Percentiles rank a stretch among this genome's conserved stretches.
phyloP scores from a whole-genome alignment of 371 early-diverging fungal genomes.

The Lichtheimia ramosa region DNA sequence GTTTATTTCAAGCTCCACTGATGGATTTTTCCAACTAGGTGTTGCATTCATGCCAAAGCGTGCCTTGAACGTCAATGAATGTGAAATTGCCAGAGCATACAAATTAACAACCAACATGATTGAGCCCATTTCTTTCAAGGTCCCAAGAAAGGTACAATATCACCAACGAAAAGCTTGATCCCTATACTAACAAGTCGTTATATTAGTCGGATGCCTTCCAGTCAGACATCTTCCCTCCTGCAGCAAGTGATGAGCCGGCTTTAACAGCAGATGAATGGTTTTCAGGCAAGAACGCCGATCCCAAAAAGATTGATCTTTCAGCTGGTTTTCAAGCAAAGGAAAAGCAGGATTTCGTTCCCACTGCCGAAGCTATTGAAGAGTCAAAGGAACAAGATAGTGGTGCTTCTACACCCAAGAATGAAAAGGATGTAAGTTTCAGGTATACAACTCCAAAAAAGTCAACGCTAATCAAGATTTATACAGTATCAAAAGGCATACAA shows the following conservation, averaged over 20 bases:
- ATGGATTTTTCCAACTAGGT: constrained; percentile 26
- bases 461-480: neutral
- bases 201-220: constrained; percentile 96
- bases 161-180: neutral
- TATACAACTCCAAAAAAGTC: too few relatives aligned
- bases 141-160: constrained; percentile 87
- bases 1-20: neutral
- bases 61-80: constrained; percentile 79
- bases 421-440: constrained; percentile 68
- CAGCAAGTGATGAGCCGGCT: constrained; percentile 80
- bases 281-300: constrained; percentile 78
- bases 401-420: constrained; percentile 34
- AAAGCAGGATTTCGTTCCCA: constrained; percentile 76
- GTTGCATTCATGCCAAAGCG: constrained; percentile 94
- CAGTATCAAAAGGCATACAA: constrained; percentile 80
- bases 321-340: constrained; percentile 70
- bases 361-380: constrained; percentile 60
- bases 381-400: constrained; percentile 25
- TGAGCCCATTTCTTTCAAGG: constrained; percentile 96
- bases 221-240: constrained; percentile 91
- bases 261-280: constrained; percentile 91
- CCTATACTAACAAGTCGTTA: neutral
- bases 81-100: constrained; percentile 91
- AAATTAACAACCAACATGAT: constrained; percentile 85
- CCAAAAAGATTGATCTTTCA: constrained; percentile 82